These are phyloP conservation scores for Castanea mollissima DNA, from an alignment of 306 rosid species.

Conservation along the genomic window DNA sequence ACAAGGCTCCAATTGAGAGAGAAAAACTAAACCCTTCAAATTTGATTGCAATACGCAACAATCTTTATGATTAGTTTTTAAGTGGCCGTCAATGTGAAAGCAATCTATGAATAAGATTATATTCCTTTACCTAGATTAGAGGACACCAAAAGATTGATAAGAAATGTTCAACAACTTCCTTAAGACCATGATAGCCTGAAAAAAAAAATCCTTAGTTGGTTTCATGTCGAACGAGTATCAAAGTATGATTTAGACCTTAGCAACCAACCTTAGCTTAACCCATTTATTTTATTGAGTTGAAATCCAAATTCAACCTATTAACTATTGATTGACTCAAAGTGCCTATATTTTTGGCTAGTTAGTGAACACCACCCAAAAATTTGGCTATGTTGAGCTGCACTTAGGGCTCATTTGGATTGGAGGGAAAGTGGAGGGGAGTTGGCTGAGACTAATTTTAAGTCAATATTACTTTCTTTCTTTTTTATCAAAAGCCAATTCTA, in stretches of 20 bases:
- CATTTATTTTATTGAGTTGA: background rate
- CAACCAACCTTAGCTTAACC: background rate
- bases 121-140: background rate
- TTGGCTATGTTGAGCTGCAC: no score
- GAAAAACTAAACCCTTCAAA: background rate
- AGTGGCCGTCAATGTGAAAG: background rate
- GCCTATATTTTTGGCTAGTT: background rate
- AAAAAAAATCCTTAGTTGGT: background rate
- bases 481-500: no score
- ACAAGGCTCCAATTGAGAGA: no score
- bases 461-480: no score
- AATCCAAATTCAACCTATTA: no score
- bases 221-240: background rate
- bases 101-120: background rate
- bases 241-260: background rate
- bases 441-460: no score
- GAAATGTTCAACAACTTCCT: background rate
- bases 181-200: no score
- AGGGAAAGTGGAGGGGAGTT: no score
- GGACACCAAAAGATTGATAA: background rate
- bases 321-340: background rate
- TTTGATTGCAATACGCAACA: background rate
- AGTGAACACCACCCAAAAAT: no score
- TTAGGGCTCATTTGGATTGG: no score
- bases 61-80: background rate